Conservation (phyloP, 140 eudicot species). For the Bidens hawaiensis region DNA sequence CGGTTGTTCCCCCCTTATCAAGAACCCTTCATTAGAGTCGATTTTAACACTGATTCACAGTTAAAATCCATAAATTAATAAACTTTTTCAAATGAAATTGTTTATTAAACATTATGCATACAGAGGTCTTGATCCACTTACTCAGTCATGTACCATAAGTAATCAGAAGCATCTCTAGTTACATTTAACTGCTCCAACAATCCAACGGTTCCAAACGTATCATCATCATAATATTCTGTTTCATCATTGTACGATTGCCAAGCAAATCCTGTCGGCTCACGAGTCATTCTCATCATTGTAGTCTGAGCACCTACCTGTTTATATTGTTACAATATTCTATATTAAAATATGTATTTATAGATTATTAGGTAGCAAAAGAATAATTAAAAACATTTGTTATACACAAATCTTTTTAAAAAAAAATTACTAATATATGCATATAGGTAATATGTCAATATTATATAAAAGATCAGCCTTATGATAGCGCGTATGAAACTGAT, state of each 20-base stretch:
- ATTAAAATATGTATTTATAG: no score
- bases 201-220: conserved; percentile 57
- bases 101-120: conserved; percentile 1
- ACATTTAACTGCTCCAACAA: conserved; percentile 87
- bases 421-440: no score
- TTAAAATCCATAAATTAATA: neutral
- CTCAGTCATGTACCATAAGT: conserved; percentile 92
- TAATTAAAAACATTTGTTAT: no score
- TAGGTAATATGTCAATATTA: no score
- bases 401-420: no score
- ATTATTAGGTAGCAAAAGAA: no score
- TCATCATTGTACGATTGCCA: conserved; percentile 92
- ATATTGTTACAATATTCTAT: no score
- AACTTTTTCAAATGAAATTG: neutral
- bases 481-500: no score
- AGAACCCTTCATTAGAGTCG: conserved; percentile 53
- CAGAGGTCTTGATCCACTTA: conserved; percentile 33
- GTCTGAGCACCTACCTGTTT: conserved; percentile 88
- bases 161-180: conserved; percentile 78
- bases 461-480: no score
- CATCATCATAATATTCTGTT: conserved; percentile 54
- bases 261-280: conserved; percentile 47
- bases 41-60: conserved; percentile 52
- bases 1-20: conserved; percentile 67
- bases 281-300: conserved; percentile 78